These are phyloP conservation scores for Cladosporium phlei DNA, from an alignment of 2,329 filamentous ascomycete species.

Conservation along the genomic window DNA sequence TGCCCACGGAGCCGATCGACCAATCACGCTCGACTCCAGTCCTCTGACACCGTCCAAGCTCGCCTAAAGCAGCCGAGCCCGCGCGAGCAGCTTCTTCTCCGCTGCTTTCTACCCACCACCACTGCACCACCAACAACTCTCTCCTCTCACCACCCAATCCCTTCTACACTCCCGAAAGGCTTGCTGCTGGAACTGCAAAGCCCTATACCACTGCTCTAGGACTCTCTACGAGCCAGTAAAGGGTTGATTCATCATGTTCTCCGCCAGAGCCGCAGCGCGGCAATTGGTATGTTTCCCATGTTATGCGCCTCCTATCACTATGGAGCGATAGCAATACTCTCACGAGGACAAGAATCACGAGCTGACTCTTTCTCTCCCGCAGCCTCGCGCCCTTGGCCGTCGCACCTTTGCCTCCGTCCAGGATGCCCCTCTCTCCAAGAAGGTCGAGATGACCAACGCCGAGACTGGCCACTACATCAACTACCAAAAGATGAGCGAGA, in stretches of 20 bases:
- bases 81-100: conserved; percentile 16
- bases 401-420: conserved; percentile 74
- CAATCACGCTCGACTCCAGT: conserved; percentile 11
- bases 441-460: conserved; percentile 97
- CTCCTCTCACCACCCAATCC: conserved; percentile 5
- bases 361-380: too few relatives aligned
- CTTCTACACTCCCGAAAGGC: conserved; percentile 8
- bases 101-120: conserved; percentile 15
- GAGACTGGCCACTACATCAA: conserved; percentile 97
- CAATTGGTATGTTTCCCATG: conserved; percentile 33
- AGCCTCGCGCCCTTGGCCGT: conserved; percentile 47
- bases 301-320: conserved; percentile 1
- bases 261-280: conserved; percentile 35
- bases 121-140: conserved; percentile 19
- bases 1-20: conserved; percentile 8
- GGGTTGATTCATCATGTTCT: conserved; percentile 32
- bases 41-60: conserved; percentile 5
- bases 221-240: conserved; percentile 18
- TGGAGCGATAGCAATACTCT: not conserved
- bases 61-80: conserved; percentile 12
- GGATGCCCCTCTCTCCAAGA: conserved; percentile 82
- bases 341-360: too few relatives aligned
- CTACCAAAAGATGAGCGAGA: conserved; percentile 98
- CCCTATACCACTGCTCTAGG: conserved; percentile 16
- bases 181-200: conserved; percentile 22